Evolutionary conservation across 495 filamentous ascomycete species (phyloP).

Genomic region (Cetradonia linearis): DNA sequence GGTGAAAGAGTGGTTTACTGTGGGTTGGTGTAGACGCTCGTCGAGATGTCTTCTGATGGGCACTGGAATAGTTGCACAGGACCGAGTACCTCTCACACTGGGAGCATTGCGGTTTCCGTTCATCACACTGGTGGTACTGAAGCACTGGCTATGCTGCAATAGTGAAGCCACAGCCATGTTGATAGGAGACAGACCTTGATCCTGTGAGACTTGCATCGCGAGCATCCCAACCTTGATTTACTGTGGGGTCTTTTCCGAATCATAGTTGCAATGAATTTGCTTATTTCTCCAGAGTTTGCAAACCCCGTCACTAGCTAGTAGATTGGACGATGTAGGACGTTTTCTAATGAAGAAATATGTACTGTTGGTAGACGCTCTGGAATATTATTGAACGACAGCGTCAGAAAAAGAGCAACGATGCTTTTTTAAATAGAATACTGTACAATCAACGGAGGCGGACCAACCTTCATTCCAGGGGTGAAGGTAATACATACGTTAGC

Average conservation of each 20-base stretch:
- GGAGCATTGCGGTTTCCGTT: not conserved
- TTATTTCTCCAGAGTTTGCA: not conserved
- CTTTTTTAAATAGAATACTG: not conserved
- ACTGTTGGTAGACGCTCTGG: not conserved
- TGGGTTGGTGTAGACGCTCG: not conserved
- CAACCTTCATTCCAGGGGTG: too few relatives aligned
- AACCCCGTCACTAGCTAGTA: not conserved
- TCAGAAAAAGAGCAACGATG: not conserved
- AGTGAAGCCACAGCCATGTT: too few relatives aligned
- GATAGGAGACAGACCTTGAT: not conserved
- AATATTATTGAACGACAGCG: not conserved
- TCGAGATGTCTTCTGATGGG: not conserved
- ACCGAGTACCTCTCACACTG: not conserved
- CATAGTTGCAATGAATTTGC: not conserved
- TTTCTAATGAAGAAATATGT: not conserved
- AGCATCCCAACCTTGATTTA: not conserved
- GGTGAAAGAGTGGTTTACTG: not conserved
- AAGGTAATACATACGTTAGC: too few relatives aligned
- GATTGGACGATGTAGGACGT: not conserved
- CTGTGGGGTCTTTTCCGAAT: not conserved
- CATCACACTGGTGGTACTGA: not conserved
- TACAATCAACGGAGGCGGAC: too few relatives aligned
- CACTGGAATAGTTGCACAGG: not conserved
- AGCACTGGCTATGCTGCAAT: not conserved
- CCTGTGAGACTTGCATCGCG: not conserved